Evolutionary conservation across 768 basidiomycete species (phyloP), one percentile per base, ranked within the genome.

Genomic region (Tubosaeta brunneosetosa): DNA sequence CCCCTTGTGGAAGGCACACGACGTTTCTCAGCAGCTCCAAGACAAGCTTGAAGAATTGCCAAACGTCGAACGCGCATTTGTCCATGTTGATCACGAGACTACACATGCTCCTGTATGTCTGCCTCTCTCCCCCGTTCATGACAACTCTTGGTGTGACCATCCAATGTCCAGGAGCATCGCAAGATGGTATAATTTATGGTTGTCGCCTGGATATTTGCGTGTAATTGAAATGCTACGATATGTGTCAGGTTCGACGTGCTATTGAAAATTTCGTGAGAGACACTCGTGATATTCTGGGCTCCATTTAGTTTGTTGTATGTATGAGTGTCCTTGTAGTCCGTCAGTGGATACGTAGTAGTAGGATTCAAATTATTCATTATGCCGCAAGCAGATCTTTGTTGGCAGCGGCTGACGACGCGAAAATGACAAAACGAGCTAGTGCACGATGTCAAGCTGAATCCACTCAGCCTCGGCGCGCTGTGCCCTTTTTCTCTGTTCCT

Each of bases 11-110:
- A 86, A 85, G 67, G 90, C 91, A 17, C 91, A 93, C 65, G 91
- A 93, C 66, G 64, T 91, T 53, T 86, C 86, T 60, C 90, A 93
- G 68, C 77, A 85, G 56, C 71, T 93, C 16, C 91, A 93, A 64
- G 91, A 93, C 64, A 91, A 88, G 71, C 84, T 97, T 44, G 94
- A 97, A 65, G 80, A 83, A 14, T 73, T 97, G 36, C 91, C 93
- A 3, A 88, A 91, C 61, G 94, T 97, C 40, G 93, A 90, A 56
- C 77, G 94, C 34, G 94, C 94, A 34, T 97, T 94, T 67, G 92
- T 97, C 25, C 94, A 97, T 65, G 91, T 95, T 53, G 94, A 97
- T 71, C 87, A 95, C 62, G 94, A 95, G 71, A 86, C 88, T 6
- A 86, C 85, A n/a, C 93, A 94, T 70, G 62, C 74, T 14, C 83